Base-by-base conservation (phyloP, 208 protist genomes). In the Acanthamoeba triangularis region DNA sequence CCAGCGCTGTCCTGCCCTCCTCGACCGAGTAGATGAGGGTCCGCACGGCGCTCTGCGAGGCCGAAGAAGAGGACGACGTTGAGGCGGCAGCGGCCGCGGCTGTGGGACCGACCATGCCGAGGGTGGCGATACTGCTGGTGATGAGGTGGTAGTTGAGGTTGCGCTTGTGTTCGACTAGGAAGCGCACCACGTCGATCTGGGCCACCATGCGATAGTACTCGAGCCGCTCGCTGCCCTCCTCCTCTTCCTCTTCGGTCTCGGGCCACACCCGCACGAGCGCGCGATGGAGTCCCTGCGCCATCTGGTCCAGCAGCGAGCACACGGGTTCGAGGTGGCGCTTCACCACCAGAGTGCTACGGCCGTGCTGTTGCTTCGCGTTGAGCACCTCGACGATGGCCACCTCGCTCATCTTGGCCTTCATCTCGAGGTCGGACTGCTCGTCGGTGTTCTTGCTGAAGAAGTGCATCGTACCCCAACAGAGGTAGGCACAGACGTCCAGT, bases 121-220 rank as follows among this genome's bases (percentile, higher is more conserved):
- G 52, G 7, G 18, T 47, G 33, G 20, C 5, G 14, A 87, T 13
- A n/a, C 28, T 87, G 78, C 78, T 87, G 49, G 18, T 20, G 78
- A 87, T 54, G 28, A 87, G 47, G 78, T 87, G 78, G 44, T 87
- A 47, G 47, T 87, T 87, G 49, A 87, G 78, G 52, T 87, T 87
- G 47, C 78, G 78, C 78, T 23, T 54, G 52, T 87, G 78, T 0
- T 87, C 78, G 13, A 41, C 78, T 0, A 87, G 78, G 49, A 87
- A 87, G 41, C 78, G 78, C 44, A 87, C 78, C 23, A 87, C 14
- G 78, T 87, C 78, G n/a, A 59, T 37, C 78, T 87, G 78, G 47
- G 78, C 41, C 41, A 63, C 78, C 14, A 87, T 47, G 78, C 78
- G 78, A 47, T 87, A 87, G 78, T 87, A n/a, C 33, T 87, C 78